Evolutionary conservation across 169 alveolate species (phyloP), one percentile per base, ranked within the genome.

Genomic region (Eimeria zaria): DNA sequence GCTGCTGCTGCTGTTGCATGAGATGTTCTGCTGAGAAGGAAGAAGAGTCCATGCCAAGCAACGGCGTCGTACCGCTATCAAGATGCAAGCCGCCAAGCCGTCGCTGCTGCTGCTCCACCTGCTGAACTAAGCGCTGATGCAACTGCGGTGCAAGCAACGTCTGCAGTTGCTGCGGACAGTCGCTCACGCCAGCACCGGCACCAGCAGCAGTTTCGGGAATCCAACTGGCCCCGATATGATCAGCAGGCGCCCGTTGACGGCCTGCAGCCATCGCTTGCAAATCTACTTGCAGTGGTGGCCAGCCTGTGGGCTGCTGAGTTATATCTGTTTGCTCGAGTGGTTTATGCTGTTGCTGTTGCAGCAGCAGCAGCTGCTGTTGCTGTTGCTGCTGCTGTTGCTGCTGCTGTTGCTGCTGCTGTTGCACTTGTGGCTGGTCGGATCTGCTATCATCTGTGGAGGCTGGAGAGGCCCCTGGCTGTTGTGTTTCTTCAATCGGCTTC

Each of bases 51-150:
- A 53, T 16, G n/a, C 92, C 76, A 36, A 53, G 36, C 71, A 84
- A 60, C 80, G 33, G 92, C 24, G 92, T 41, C 8, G 92, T 69
- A 80, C 41, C 60, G 76, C 44, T 53, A 2, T 84, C 92, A 27
- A 84, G 55, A 78, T 53, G 92, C 39, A 84, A 24, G 39, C 60
- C 67, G 39, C 69, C 92, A 36, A 53, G 39, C 39, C 78, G 92
- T 30, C 80, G 74, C 92, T 84, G 91, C 51, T 74, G 91, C 91
- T 55, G 74, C 74, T 36, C 92, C 92, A 27, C 36, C 67, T 44
- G 78, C 62, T 71, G 95, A 89, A 39, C 80, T 11, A 24, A 71
- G 84, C 55, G 81, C 84, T 36, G 96, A 69, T 41, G 90, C 71
- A 36, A 62, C 89, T 41, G 95, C 64, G 85, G 36, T 48, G 89